These are phyloP conservation scores for Kuraishia borneana DNA, from an alignment of 805 yeast genomes.

Conservation along the genomic window DNA sequence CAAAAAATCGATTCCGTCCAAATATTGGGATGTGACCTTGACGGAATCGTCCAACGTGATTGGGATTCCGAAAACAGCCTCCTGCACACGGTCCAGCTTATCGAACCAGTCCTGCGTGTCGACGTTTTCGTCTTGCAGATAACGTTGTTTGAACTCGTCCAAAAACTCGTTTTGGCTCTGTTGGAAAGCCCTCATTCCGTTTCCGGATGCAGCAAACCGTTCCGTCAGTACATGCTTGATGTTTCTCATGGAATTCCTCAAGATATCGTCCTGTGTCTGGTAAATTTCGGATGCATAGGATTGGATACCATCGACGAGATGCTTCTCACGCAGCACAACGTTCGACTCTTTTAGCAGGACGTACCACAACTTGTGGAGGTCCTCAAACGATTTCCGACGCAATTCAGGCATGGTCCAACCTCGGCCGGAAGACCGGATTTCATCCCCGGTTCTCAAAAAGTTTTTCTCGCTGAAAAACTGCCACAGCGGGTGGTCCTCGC, in stretches of 20 bases:
- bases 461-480: slow-evolving; percentile 66
- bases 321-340: slow-evolving; percentile 61
- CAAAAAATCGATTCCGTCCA: slow-evolving; percentile 56
- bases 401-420: slow-evolving; percentile 85
- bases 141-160: slow-evolving; percentile 44
- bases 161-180: slow-evolving; percentile 36
- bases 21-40: slow-evolving; percentile 44
- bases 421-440: slow-evolving; percentile 45
- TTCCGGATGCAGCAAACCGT: slow-evolving; percentile 60
- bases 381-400: slow-evolving; percentile 85
- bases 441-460: slow-evolving; percentile 48
- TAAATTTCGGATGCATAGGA: slow-evolving; percentile 6
- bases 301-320: slow-evolving; percentile 29
- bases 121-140: slow-evolving; percentile 43
- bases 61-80: slow-evolving; percentile 75
- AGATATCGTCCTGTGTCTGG: slow-evolving; percentile 24
- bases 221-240: slow-evolving; percentile 84
- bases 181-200: slow-evolving; percentile 32
- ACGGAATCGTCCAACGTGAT: slow-evolving; percentile 53
- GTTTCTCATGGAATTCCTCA: slow-evolving; percentile 60
- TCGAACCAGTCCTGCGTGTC: slow-evolving; percentile 51
- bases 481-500: slow-evolving; percentile 91
- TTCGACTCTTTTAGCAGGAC: slow-evolving; percentile 77
- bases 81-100: slow-evolving; percentile 67
- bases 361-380: slow-evolving; percentile 88